Base-by-base conservation (phyloP, 257 asterid genomes). In the Plantago ovata region DNA sequence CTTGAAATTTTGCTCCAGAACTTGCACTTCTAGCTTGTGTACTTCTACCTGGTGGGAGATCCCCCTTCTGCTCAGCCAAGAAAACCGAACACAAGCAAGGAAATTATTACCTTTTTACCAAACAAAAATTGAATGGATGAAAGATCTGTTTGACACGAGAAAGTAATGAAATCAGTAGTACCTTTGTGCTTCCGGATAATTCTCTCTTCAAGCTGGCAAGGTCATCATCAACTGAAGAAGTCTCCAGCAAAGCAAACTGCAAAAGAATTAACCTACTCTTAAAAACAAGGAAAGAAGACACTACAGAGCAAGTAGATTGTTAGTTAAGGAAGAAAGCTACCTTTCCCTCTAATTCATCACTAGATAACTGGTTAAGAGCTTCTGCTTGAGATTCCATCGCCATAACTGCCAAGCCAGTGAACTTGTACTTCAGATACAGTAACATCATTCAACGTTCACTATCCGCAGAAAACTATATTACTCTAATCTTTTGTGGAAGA, bases 271-370 rank as follows among this genome's bases (percentile, higher is more conserved):
- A 28, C 7, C 4, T 28, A 28, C 7, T 28, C 0, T 8, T 28
- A 1, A 28, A 28, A 28, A 28, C 4, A 28, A 28, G 36, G 36
- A 28, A 28, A 28, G 36, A 28, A 28, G 36, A 3, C 36, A 28
- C 5, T 20, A 20, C 56, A 22, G 7, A 20, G 28, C 11, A 61
- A 21, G 24, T 32, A 10, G 50, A 56, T 23, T 46, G 20, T 23
- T 8, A 41, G 50, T 20, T 43, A 43, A 41, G 45, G 46, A 61
- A 16, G 40, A 15, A 33, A 38, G 39, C 51, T 77, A 92, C 98
- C 98, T 88, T 79, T 73, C 95, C 96, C 64, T 88, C 98, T 68
- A 92, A 96, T 72, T 92, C 98, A 66, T 92, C 98, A 61, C 79
- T 55, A 40, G 81, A 60, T 21, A 92, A 81, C 79, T 92, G 91